Evolutionary conservation across 176 grass and related monocot species (phyloP).

Genomic region (Eremochloa ophiuroides): DNA sequence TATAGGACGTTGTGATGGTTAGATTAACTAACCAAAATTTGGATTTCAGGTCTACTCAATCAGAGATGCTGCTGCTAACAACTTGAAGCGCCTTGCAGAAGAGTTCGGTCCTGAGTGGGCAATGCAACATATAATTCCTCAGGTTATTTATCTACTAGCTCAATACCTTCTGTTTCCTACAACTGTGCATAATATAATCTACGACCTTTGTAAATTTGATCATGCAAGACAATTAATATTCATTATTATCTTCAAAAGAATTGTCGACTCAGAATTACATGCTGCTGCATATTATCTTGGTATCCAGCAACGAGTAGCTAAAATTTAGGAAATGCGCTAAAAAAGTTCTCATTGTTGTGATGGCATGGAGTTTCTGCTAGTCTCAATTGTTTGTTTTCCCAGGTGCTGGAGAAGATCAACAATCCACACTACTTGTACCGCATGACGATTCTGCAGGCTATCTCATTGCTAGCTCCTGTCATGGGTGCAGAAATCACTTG

Average conservation of each 20-base stretch:
- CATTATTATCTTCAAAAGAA: neutral
- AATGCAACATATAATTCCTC: slow-evolving; percentile 79
- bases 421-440: slow-evolving; percentile 76
- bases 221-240: neutral
- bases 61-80: slow-evolving; percentile 81
- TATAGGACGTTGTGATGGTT: neutral
- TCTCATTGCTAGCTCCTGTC: slow-evolving; percentile 67
- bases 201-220: neutral
- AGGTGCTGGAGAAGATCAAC: slow-evolving; percentile 77
- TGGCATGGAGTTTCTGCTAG: neutral
- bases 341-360: neutral
- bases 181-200: neutral
- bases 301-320: neutral
- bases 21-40: neutral
- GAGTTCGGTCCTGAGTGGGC: slow-evolving; percentile 82
- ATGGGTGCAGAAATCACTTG: slow-evolving; percentile 76
- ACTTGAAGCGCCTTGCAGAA: slow-evolving; percentile 80
- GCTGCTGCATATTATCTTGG: neutral
- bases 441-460: slow-evolving; percentile 66
- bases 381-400: neutral
- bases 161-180: neutral
- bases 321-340: neutral
- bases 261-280: neutral
- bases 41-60: slow-evolving; percentile 64
- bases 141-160: slow-evolving; percentile 31